These are phyloP conservation scores for Taiozyma onychis DNA, from an alignment of 1,139 yeast genomes.

Conservation along the genomic window DNA sequence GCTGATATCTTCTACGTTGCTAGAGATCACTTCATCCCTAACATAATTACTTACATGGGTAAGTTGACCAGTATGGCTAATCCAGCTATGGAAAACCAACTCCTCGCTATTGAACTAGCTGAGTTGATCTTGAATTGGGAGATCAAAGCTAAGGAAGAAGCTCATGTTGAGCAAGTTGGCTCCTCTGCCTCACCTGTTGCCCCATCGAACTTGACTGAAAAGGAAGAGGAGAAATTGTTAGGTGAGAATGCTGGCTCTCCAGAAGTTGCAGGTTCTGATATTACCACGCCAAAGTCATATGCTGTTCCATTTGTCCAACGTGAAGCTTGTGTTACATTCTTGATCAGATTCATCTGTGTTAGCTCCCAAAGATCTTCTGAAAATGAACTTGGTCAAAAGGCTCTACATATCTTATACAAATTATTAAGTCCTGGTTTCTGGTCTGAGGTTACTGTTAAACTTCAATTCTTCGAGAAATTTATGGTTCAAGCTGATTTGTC, in stretches of 20 bases:
- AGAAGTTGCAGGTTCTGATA: conserved; percentile 20
- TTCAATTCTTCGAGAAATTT: conserved; percentile 82
- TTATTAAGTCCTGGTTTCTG: conserved; percentile 69
- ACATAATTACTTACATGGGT: conserved; percentile 92
- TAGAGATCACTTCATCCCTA: conserved; percentile 84
- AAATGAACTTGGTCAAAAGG: conserved; percentile 75
- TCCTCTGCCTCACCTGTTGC: conserved; percentile 11
- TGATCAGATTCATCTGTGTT: conserved; percentile 83
- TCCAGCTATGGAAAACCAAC: conserved; percentile 77
- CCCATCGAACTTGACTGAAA: conserved; percentile 11
- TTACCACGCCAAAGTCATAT: conserved; percentile 32
- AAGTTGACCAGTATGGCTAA: conserved; percentile 78
- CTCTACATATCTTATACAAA: conserved; percentile 68
- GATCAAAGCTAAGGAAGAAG: conserved; percentile 30
- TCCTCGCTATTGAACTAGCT: conserved; percentile 83
- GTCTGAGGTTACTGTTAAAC: conserved; percentile 82
- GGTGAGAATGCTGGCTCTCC: conserved; percentile 8
- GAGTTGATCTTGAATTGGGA: conserved; percentile 89
- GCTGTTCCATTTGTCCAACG: conserved; percentile 73
- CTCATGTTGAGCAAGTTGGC: conserved; percentile 9
- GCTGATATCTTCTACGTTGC: conserved; percentile 80
- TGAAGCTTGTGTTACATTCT: conserved; percentile 88
- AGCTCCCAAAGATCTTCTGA: conserved; percentile 84
- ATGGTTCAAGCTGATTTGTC: conserved; percentile 73
- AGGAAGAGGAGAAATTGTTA: conserved; percentile 17